Percentiles rank a stretch among this genome's conserved stretches.
Conservation (phyloP, 345 rosid species). For the Populus davidiana region DNA sequence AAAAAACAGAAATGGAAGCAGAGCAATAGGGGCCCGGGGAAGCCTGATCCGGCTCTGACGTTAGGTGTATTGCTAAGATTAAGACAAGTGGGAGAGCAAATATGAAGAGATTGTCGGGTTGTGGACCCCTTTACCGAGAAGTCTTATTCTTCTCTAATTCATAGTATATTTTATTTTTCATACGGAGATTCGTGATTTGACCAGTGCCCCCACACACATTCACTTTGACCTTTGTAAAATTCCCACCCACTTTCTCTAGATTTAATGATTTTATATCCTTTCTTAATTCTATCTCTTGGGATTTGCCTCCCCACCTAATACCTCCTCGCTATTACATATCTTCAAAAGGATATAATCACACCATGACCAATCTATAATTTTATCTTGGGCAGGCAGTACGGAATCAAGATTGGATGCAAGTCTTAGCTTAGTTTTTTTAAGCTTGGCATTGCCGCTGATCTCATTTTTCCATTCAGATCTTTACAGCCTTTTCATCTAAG, state of each 20-base stretch:
- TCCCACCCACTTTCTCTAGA: neutral
- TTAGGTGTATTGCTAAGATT: neutral
- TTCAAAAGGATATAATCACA: neutral
- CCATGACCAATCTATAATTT: neutral
- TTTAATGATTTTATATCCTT: neutral
- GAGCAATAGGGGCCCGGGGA: neutral
- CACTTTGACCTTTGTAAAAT: neutral
- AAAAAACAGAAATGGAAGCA: too few relatives aligned
- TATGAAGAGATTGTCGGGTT: slow-evolving; percentile 8
- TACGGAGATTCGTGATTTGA: neutral
- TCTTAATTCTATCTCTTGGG: neutral
- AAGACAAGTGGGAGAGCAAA: slow-evolving; percentile 15
- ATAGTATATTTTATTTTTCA: neutral
- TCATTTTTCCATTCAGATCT: too few relatives aligned
- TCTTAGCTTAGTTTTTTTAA: too few relatives aligned
- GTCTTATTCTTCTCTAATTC: neutral
- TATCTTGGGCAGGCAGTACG: neutral
- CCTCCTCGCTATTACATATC: neutral
- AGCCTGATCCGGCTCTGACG: slow-evolving; percentile 16
- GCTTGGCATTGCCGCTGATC: neutral
- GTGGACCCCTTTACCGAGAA: slow-evolving; percentile 8
- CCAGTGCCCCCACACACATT: neutral
- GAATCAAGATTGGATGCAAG: neutral
- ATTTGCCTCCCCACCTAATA: neutral
- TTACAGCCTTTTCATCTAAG: too few relatives aligned